Percentiles rank a stretch among this genome's conserved stretches.
Evolutionary conservation across 2,329 filamentous ascomycete genomes (phyloP).

Genomic region (Diaporthe ampelina): DNA sequence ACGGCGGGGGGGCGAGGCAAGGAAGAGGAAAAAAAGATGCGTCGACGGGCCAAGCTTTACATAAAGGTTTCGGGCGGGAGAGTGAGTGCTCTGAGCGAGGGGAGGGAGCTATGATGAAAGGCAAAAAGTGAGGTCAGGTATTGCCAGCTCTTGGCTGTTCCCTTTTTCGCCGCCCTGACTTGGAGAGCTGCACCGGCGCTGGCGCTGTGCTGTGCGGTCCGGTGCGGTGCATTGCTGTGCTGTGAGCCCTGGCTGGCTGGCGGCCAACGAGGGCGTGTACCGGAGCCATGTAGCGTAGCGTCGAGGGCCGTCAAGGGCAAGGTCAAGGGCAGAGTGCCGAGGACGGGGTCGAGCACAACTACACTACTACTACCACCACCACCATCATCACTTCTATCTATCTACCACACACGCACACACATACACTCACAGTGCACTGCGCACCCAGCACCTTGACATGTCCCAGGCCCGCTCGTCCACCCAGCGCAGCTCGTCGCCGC

Average conservation of each 20-base stretch:
- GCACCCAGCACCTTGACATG: neutral
- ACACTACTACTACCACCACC: neutral
- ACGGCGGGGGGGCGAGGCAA: neutral
- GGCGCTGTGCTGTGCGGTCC: neutral
- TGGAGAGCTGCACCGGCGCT: neutral
- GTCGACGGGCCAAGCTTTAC: slow-evolving; percentile 38
- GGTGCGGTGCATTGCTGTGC: slow-evolving; percentile 1
- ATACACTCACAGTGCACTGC: neutral
- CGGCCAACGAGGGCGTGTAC: slow-evolving; percentile 11
- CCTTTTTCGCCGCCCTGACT: slow-evolving; percentile 12
- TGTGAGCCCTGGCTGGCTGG: too few relatives aligned
- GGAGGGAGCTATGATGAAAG: slow-evolving; percentile 39
- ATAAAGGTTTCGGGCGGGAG: slow-evolving; percentile 30
- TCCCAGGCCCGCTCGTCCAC: neutral
- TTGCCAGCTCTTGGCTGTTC: slow-evolving; percentile 22
- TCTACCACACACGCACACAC: too few relatives aligned
- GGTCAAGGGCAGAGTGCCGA: slow-evolving; percentile 29
- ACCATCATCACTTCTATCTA: neutral
- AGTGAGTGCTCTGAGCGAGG: slow-evolving; percentile 16
- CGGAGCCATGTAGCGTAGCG: slow-evolving; percentile 22
- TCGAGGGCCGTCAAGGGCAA: slow-evolving; percentile 11
- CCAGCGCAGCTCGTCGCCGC: neutral
- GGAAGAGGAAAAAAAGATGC: neutral
- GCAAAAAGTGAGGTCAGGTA: slow-evolving; percentile 23
- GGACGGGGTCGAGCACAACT: slow-evolving; percentile 1